Percentiles rank a stretch among this genome's conserved stretches.
Evolutionary conservation across 2,329 filamentous ascomycete genomes (phyloP).

Genomic region (Sphaerulina vaccinii): DNA sequence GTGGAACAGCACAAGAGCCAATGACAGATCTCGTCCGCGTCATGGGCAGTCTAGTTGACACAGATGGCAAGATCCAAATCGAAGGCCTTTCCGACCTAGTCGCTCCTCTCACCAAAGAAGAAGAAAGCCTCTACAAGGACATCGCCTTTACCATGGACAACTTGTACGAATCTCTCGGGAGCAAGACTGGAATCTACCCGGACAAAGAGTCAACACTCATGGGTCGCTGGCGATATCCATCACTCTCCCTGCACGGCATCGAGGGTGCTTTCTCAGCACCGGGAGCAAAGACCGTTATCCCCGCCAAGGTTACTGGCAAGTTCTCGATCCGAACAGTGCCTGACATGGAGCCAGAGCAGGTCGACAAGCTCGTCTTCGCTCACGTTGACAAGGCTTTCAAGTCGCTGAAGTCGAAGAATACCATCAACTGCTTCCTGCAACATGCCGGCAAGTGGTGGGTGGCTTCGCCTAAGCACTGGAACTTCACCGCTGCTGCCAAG

Average conservation of each 20-base stretch:
- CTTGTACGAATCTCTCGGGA: slow-evolving; percentile 86
- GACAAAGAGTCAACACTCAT: slow-evolving; percentile 92
- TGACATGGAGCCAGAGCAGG: slow-evolving; percentile 90
- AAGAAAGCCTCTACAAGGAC: slow-evolving; percentile 79
- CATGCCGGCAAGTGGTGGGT: slow-evolving; percentile 99
- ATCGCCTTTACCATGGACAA: slow-evolving; percentile 98
- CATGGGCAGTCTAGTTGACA: slow-evolving; percentile 80
- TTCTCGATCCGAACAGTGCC: slow-evolving; percentile 98
- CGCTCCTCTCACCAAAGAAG: slow-evolving; percentile 79
- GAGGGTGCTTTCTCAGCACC: slow-evolving; percentile 92
- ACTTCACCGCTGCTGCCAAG: slow-evolving; percentile 91
- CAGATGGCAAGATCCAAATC: slow-evolving; percentile 87
- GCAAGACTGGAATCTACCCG: slow-evolving; percentile 78
- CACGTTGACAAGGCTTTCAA: slow-evolving; percentile 82
- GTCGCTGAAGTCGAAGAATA: slow-evolving; percentile 90
- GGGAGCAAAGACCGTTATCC: slow-evolving; percentile 97
- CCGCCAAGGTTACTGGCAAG: slow-evolving; percentile 95
- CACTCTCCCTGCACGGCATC: slow-evolving; percentile 87
- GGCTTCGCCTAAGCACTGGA: slow-evolving; percentile 96
- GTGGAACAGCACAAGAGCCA: slow-evolving; percentile 92
- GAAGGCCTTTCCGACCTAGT: slow-evolving; percentile 94
- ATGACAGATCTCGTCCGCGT: slow-evolving; percentile 93
- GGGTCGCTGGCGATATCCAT: slow-evolving; percentile 93
- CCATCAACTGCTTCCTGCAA: slow-evolving; percentile 70
- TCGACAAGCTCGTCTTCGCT: slow-evolving; percentile 80